A percentile compares a stretch with the other conserved stretches of the same genome.
These are phyloP conservation scores for Rhinocladiella mackenziei DNA, from an alignment of 2,329 filamentous ascomycete genomes.

Conservation along the genomic window DNA sequence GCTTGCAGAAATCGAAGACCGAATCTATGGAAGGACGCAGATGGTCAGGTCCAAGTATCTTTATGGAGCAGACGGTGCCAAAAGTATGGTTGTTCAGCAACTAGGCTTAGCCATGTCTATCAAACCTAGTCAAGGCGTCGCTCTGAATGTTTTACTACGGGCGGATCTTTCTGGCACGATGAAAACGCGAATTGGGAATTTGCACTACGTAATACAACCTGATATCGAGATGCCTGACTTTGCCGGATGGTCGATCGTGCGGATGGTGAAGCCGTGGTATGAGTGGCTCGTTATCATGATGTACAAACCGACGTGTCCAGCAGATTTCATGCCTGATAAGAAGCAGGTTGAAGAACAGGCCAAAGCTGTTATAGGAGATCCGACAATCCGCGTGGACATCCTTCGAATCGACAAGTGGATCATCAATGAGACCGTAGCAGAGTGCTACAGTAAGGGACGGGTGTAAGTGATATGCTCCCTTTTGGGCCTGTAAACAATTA, in stretches of 20 bases:
- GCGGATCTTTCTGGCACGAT: constrained; percentile 51
- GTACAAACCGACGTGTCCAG: constrained; percentile 36
- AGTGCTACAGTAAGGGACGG: constrained; percentile 52
- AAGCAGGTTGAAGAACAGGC: no score
- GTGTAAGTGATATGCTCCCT: no score
- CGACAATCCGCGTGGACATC: background rate
- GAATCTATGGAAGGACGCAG: constrained; percentile 34
- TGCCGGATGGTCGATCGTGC: constrained; percentile 47
- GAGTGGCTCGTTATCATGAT: constrained; percentile 60
- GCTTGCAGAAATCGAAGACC: constrained; percentile 36
- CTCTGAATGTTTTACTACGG: constrained; percentile 49
- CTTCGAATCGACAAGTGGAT: constrained; percentile 35
- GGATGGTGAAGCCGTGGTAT: constrained; percentile 62
- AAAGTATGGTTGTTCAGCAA: constrained; percentile 45
- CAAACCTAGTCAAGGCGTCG: constrained; percentile 43
- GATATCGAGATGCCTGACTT: constrained; percentile 45
- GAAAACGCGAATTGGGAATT: constrained; percentile 51
- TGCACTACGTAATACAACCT: constrained; percentile 58
- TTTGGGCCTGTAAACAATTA: no score
- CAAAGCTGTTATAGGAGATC: no score
- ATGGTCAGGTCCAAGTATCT: constrained; percentile 52
- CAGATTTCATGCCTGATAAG: no score
- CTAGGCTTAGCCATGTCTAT: constrained; percentile 45
- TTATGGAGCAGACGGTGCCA: constrained; percentile 16
- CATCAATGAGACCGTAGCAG: constrained; percentile 56